Evolutionary conservation across 257 asterid species (phyloP).

Genomic region (Nemophila menziesii): DNA sequence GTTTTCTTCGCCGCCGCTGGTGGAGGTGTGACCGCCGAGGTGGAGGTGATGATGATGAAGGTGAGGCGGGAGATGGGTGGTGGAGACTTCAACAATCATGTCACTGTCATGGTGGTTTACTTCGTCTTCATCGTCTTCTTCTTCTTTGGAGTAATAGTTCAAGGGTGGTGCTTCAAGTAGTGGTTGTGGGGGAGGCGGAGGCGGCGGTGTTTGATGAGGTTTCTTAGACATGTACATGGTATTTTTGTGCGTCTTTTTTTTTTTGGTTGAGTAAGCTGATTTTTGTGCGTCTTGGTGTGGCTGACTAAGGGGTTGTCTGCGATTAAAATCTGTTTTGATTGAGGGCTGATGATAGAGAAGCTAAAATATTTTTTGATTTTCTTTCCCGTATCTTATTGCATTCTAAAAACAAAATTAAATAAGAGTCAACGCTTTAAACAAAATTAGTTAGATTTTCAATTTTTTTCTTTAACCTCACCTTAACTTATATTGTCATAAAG

Average conservation of each 20-base stretch:
- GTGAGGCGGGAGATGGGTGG: slow-evolving; percentile 18
- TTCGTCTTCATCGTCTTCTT: background rate
- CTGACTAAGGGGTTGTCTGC: too few relatives aligned
- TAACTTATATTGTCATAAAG: too few relatives aligned
- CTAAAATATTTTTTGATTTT: too few relatives aligned
- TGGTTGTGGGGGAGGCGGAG: slow-evolving; percentile 15
- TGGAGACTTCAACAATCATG: slow-evolving; percentile 35
- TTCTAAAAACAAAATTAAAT: too few relatives aligned
- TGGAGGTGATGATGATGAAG: slow-evolving; percentile 23
- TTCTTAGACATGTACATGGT: slow-evolving; percentile 30
- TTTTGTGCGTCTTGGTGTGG: too few relatives aligned
- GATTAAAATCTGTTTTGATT: too few relatives aligned
- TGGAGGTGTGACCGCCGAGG: too few relatives aligned
- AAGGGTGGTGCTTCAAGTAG: slow-evolving; percentile 25
- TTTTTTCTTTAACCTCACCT: too few relatives aligned
- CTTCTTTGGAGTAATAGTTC: slow-evolving; percentile 13
- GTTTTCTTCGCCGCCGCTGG: slow-evolving; percentile 34
- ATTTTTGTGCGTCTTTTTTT: background rate
- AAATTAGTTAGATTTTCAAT: too few relatives aligned
- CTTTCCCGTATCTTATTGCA: too few relatives aligned
- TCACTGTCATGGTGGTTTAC: slow-evolving; percentile 9
- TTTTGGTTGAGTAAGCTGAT: background rate
- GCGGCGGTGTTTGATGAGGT: slow-evolving; percentile 23
- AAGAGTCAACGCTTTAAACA: too few relatives aligned
- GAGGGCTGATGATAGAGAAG: too few relatives aligned